These are phyloP conservation scores for Nakaseomyces nivariensis DNA, from an alignment of 1,139 yeast species.

Conservation along the genomic window DNA sequence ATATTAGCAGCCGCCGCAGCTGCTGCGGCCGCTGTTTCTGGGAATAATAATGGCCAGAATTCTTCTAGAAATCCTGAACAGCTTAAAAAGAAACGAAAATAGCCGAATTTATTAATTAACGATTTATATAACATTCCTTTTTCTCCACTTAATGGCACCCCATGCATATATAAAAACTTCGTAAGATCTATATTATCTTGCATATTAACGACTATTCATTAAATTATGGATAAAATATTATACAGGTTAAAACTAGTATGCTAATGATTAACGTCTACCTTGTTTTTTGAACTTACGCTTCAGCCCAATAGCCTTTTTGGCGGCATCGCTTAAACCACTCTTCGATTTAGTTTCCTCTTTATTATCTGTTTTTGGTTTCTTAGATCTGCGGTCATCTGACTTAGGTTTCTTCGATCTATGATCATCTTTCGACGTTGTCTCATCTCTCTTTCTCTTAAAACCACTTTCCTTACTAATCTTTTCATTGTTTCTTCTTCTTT, in stretches of 20 bases:
- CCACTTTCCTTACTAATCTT: constrained; percentile 49
- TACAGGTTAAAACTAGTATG: neutral
- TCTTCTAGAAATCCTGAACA: constrained; percentile 21
- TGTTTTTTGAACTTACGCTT: neutral
- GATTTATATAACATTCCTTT: constrained; percentile 2
- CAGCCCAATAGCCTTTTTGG: neutral
- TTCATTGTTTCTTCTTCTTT: constrained; percentile 72
- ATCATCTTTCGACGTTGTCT: constrained; percentile 18
- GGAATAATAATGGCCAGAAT: constrained; percentile 14
- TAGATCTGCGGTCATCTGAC: neutral
- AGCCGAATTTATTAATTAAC: constrained; percentile 1
- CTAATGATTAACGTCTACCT: neutral
- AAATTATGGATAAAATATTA: neutral
- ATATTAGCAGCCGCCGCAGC: constrained; percentile 31
- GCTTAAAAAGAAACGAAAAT: constrained; percentile 24
- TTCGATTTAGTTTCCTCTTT: neutral
- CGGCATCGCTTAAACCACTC: constrained; percentile 1
- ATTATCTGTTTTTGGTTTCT: neutral
- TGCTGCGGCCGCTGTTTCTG: constrained; percentile 31
- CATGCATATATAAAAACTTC: neutral
- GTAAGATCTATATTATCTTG: neutral
- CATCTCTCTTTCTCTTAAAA: constrained; percentile 51
- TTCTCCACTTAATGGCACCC: neutral
- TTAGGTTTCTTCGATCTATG: neutral
- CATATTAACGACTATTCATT: constrained; percentile 1